Base-by-base conservation (phyloP, 352 stramenopile genomes). In the Pythium aquatile region DNA sequence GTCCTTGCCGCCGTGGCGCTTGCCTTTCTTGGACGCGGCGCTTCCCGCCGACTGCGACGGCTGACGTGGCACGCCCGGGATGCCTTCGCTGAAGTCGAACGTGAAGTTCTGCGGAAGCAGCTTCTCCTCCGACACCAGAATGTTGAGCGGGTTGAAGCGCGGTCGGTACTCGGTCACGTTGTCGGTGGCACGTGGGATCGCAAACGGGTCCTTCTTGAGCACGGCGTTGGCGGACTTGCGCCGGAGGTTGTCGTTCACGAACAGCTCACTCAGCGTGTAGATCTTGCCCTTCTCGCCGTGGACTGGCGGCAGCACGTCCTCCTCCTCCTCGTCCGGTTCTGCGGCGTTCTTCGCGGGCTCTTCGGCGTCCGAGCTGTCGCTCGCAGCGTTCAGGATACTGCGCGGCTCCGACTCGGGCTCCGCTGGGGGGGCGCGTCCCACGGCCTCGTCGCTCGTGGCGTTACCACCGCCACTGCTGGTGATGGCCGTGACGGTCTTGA, bases 111-210 rank as follows among this genome's bases (percentile, higher is more conserved):
- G 71, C 7, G 83, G 83, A 53, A 92, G 63, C n/a, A 92, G 67
- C 66, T 86, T 77, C 58, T 90, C 81, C 64, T 90, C 83, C 20
- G 70, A 72, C 29, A 85, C 66, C 26, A 92, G 76, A 58, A 92
- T 90, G 55, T 75, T 89, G 44, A 88, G 58, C 47, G 83, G 81
- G 59, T 92, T 92, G 62, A 90, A 83, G 55, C 70, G 75, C 0
- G 83, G 83, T 0, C 80, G 74, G 68, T 92, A 92, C 54, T 85
- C 81, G 13, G 68, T 57, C 40, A 90, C 83, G 61, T 89, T 89
- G 72, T 92, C 83, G 16, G 83, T 88, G 29, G 85, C 75, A 30
- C 83, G 72, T 17, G 83, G 83, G 64, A 92, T 92, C 37, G 78
- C 87, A 59, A 88, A 92, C 59, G 83, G 81, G 58, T 90, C 81